Base-by-base conservation (phyloP, 1,139 yeast genomes). In the Candida tetrigidarum region DNA sequence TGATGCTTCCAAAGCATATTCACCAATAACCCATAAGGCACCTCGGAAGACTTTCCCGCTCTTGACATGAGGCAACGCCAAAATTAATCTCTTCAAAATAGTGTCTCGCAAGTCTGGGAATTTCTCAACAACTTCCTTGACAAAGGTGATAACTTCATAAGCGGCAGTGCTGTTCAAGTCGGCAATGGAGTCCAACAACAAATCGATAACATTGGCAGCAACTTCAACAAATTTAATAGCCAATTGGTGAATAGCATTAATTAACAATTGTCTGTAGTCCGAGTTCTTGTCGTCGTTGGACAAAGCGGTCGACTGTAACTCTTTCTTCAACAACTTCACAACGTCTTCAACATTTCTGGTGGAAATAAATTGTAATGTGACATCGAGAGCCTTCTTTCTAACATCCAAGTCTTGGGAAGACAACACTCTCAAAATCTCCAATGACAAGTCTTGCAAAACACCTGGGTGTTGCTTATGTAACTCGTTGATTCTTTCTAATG, bases 21-120 rank as follows among this genome's bases (percentile, higher is more conserved):
- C 99, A 66, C 99, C 99, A 58, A 95, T 71, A 42, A 93, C 85
- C 99, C 99, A 95, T 48, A 95, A 74, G 1, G 96, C 90, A 35
- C 97, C 96, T 56, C 98, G 84, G 70, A 84, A 87, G 15, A 93
- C 97, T 59, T 90, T 90, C 6, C 97, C 96, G 50, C 96, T 85
- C 59, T 85, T 87, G 41, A 89, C 84, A 29, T 74, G 71, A 25
- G 83, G 83, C 58, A 95, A 73, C 8, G 91, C 74, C 12, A 62
- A 63, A 41, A 91, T 69, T 50, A 95, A 78, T 53, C 87, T 83
- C 39, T 71, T 68, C 45, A 95, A 66, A 45, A 92, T 86, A 20
- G 81, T 69, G 39, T 76, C 69, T 61, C 97, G 83, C 54, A 90
- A 76, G 49, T 83, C 82, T 26, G 97, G 97, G 76, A 86, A 92